Base-by-base conservation (phyloP, 1,139 yeast species). In the Geotrichum europaeum region DNA sequence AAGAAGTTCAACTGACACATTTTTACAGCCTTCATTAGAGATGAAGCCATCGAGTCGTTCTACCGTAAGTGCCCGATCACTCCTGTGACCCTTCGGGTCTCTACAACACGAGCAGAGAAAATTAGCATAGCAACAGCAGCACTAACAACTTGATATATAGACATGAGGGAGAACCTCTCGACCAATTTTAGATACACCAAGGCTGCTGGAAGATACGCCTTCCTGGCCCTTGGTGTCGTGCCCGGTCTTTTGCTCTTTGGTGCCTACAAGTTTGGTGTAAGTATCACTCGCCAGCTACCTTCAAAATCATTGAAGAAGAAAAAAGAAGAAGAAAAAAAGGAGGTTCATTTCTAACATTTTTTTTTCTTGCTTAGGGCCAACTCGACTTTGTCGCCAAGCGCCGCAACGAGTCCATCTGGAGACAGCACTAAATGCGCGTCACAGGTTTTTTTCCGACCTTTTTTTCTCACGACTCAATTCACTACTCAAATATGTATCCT, bases 31-130 rank as follows among this genome's bases (percentile, higher is more conserved):
- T 72, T 71, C 52, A 67, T 67, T 62, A 69, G 70, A 57, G 76
- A 73, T 60, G 68, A 68, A 57, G 74, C 73, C 53, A 71, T 73
- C 62, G 76, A 73, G 68, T 68, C 66, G 67, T 73, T 70, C 64
- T 71, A 71, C 64, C 65, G 69, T 65, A 64, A 61, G 68, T 60
- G 36, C n/a, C 18, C 18, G n/a, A 10, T 24, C 40, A 18, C n/a
- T n/a, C n/a, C n/a, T 9, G 15, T 25, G 54, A 40, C 15, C 20
- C 20, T 12, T 13, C 34, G 40, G n/a, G n/a, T 24, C 20, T 24
- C 55, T 18, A n/a, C n/a, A n/a, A n/a, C n/a, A n/a, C n/a, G n/a
- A n/a, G n/a, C n/a, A n/a, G n/a, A n/a, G n/a, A n/a, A n/a, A n/a
- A n/a, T n/a, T n/a, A n/a, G n/a, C n/a, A 34, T 10, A 24, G 25